Percentiles rank a stretch among this genome's conserved stretches.
phyloP scores from a whole-genome alignment of 257 asterid species.

The Pogostemon cablin region DNA sequence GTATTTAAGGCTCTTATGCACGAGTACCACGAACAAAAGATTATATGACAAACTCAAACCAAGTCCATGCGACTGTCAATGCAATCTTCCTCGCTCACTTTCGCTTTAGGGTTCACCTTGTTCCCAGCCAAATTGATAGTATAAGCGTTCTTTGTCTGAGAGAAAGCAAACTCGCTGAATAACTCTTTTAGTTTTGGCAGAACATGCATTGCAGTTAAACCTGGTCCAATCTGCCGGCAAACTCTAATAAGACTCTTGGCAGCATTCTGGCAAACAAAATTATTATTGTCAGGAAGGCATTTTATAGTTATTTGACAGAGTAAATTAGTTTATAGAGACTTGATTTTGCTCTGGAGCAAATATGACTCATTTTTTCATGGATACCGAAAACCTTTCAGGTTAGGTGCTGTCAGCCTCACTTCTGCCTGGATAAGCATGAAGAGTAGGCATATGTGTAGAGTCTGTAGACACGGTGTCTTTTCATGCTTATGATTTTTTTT shows the following conservation, averaged over 20 bases:
- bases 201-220: slow-evolving; percentile 71
- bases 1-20: slow-evolving; percentile 15
- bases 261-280: slow-evolving; percentile 60
- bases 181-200: slow-evolving; percentile 83
- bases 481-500: neutral
- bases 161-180: slow-evolving; percentile 84
- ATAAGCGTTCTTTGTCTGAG: slow-evolving; percentile 54
- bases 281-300: slow-evolving; percentile 22
- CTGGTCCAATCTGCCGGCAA: slow-evolving; percentile 91
- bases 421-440: slow-evolving; percentile 10
- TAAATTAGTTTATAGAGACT: slow-evolving; percentile 20
- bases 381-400: slow-evolving; percentile 2
- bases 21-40: slow-evolving; percentile 22
- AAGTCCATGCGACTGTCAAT: slow-evolving; percentile 72
- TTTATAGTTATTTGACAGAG: slow-evolving; percentile 21
- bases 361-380: slow-evolving; percentile 23
- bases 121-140: slow-evolving; percentile 47
- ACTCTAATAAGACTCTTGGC: slow-evolving; percentile 76
- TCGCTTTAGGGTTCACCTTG: slow-evolving; percentile 41
- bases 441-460: neutral
- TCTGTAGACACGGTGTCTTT: slow-evolving; percentile 3
- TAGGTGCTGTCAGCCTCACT: neutral
- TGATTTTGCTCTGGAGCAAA: neutral
- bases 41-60: slow-evolving; percentile 58
- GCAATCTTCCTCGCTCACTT: slow-evolving; percentile 51